These are phyloP conservation scores for Pseudoperonospora humuli DNA, from an alignment of 352 stramenopile genomes.

Conservation along the genomic window DNA sequence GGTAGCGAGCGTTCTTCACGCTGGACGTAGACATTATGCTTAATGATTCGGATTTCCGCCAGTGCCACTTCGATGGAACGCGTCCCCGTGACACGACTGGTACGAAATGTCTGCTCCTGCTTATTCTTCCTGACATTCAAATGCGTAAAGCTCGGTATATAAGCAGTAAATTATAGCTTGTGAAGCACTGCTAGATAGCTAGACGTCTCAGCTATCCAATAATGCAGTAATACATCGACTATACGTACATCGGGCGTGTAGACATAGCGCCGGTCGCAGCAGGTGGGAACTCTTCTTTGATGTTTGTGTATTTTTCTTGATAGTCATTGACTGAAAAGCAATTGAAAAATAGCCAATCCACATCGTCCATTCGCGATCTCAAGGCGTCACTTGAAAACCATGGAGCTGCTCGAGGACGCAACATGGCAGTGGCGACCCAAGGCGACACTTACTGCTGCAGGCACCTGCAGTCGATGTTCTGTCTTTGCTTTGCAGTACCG, in stretches of 20 bases:
- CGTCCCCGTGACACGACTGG: slow-evolving; percentile 58
- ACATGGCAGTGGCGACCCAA: too few relatives aligned
- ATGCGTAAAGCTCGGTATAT: slow-evolving; percentile 5
- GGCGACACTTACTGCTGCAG: too few relatives aligned
- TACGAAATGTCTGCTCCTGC: slow-evolving; percentile 33
- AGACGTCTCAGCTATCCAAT: neutral
- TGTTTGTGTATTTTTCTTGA: neutral
- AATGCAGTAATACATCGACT: neutral
- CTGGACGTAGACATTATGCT: slow-evolving; percentile 69
- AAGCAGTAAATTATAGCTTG: neutral
- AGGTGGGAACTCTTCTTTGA: slow-evolving; percentile 12
- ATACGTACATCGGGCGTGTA: slow-evolving; percentile 20
- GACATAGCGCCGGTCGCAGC: slow-evolving; percentile 10
- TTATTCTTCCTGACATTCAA: slow-evolving; percentile 22
- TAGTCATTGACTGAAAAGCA: slow-evolving; percentile 18
- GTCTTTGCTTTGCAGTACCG: too few relatives aligned
- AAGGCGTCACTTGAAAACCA: too few relatives aligned
- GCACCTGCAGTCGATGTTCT: too few relatives aligned
- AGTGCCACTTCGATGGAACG: slow-evolving; percentile 61
- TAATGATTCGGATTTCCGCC: slow-evolving; percentile 63
- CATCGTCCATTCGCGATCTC: slow-evolving; percentile 6
- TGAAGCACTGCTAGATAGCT: slow-evolving; percentile 1
- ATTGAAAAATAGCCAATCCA: slow-evolving; percentile 6
- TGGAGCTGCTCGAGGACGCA: too few relatives aligned
- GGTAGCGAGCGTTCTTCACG: slow-evolving; percentile 41